phyloP scores from a whole-genome alignment of 345 rosid genomes.

The Nephelium lappaceum region DNA sequence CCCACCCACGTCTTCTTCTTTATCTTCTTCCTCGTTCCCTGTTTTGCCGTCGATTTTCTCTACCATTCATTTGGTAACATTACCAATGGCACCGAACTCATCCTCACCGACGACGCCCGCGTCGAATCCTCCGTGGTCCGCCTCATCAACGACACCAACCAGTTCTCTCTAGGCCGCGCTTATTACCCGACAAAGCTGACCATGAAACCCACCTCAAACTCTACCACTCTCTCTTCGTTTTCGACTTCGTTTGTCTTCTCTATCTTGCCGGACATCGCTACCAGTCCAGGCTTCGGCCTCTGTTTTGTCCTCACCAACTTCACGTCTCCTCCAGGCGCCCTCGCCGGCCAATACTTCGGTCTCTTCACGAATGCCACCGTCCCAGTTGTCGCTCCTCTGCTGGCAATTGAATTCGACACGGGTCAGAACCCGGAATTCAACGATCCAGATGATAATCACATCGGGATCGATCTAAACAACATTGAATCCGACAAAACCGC shows the following conservation, averaged over 20 bases:
- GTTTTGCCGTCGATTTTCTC: conserved; percentile 54
- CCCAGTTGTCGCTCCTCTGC: conserved; percentile 52
- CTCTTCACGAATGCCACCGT: conserved; percentile 54
- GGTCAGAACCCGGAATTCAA: conserved; percentile 66
- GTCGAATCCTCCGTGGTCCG: conserved; percentile 60
- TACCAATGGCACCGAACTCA: conserved; percentile 45
- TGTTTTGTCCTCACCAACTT: conserved; percentile 79
- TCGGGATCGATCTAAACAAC: conserved; percentile 76
- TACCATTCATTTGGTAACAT: conserved; percentile 57
- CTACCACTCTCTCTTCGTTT: conserved; percentile 62
- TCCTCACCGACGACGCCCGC: conserved; percentile 61
- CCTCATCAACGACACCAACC: conserved; percentile 66
- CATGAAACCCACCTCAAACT: conserved; percentile 49
- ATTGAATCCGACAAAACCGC: conserved; percentile 36
- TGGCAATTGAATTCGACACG: conserved; percentile 80
- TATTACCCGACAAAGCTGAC: conserved; percentile 56
- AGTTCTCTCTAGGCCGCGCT: conserved; percentile 58
- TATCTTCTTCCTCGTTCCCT: conserved; percentile 17
- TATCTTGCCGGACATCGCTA: conserved; percentile 47
- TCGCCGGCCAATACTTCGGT: conserved; percentile 79
- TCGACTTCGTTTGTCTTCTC: conserved; percentile 68
- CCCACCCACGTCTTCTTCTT: conserved; percentile 11
- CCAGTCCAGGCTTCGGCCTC: conserved; percentile 86
- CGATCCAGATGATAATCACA: conserved; percentile 68
- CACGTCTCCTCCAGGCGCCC: conserved; percentile 68